Evolutionary conservation across 2,329 filamentous ascomycete genomes (phyloP).

Genomic region (Xylariales sp.): DNA sequence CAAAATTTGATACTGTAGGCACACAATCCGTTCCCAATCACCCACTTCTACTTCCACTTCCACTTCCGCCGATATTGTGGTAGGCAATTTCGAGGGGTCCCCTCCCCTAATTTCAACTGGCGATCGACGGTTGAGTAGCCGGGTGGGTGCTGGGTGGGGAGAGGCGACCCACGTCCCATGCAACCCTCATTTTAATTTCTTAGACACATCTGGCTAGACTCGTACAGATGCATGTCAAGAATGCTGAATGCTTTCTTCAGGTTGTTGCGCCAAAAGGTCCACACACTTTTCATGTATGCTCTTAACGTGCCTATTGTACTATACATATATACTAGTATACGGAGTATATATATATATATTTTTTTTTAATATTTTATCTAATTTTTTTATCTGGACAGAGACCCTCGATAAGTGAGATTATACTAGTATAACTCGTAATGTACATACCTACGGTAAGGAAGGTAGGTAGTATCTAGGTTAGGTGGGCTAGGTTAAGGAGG

Average conservation of each 20-base stretch:
- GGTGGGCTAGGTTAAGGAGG: no score
- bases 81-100: conserved; percentile 38
- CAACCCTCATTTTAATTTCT: conserved; percentile 38
- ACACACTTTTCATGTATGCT: not conserved
- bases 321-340: no score
- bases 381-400: no score
- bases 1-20: conserved; percentile 25
- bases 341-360: no score
- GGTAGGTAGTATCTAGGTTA: no score
- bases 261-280: not conserved
- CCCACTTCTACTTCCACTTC: conserved; percentile 22
- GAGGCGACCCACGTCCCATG: conserved; percentile 22
- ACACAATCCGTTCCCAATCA: conserved; percentile 7
- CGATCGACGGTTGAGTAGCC: conserved; percentile 39
- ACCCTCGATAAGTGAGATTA: no score
- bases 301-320: no score
- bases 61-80: conserved; percentile 12
- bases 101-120: conserved; percentile 39
- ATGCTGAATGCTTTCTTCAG: conserved; percentile 19
- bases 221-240: conserved; percentile 5
- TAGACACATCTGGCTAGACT: conserved; percentile 32
- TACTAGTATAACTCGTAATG: conserved; percentile 18
- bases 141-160: conserved; percentile 21
- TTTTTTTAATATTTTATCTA: no score
- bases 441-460: no score